A percentile compares a stretch with the other conserved stretches of the same genome.
phyloP scores from a whole-genome alignment of 352 stramenopile species.

The Phytophthora ohioensis region DNA sequence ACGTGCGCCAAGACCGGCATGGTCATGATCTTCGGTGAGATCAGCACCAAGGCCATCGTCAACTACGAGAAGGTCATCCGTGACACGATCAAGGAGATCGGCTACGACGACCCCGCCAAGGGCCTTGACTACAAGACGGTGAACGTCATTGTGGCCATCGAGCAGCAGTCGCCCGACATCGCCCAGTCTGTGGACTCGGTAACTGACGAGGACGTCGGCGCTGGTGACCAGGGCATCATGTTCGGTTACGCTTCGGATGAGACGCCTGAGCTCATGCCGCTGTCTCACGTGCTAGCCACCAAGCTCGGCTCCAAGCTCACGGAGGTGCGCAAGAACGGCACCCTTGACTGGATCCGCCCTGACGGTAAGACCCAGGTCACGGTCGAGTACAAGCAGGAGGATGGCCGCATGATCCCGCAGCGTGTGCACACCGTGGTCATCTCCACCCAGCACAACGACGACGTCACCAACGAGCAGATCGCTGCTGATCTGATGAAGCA shows the following conservation, averaged over 20 bases:
- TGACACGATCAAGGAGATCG: constrained; percentile 99
- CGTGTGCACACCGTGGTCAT: constrained; percentile 99
- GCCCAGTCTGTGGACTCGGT: constrained; percentile 97
- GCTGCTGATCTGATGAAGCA: constrained; percentile 98
- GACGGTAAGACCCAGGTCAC: constrained; percentile 99
- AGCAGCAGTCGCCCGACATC: constrained; percentile 99
- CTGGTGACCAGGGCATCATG: constrained; percentile 97
- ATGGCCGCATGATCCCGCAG: constrained; percentile 95
- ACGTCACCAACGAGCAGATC: constrained; percentile 99
- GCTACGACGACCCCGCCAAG: constrained; percentile 99
- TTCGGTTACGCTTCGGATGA: constrained; percentile 98
- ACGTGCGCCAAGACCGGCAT: constrained; percentile 99
- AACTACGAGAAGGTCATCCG: constrained; percentile 99
- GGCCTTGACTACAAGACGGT: constrained; percentile 99
- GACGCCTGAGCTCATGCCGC: constrained; percentile 97
- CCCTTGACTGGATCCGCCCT: constrained; percentile 98
- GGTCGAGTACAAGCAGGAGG: constrained; percentile 97
- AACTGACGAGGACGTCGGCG: constrained; percentile 98
- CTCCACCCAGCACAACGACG: constrained; percentile 99
- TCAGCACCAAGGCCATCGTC: constrained; percentile 98
- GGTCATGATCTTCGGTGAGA: constrained; percentile 99
- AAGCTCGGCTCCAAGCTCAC: constrained; percentile 97
- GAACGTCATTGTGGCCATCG: constrained; percentile 99
- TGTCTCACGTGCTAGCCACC: constrained; percentile 98
- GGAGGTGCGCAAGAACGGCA: constrained; percentile 99